Conservation (phyloP, 495 filamentous ascomycete species). For the Hypoxylon intermedium region DNA sequence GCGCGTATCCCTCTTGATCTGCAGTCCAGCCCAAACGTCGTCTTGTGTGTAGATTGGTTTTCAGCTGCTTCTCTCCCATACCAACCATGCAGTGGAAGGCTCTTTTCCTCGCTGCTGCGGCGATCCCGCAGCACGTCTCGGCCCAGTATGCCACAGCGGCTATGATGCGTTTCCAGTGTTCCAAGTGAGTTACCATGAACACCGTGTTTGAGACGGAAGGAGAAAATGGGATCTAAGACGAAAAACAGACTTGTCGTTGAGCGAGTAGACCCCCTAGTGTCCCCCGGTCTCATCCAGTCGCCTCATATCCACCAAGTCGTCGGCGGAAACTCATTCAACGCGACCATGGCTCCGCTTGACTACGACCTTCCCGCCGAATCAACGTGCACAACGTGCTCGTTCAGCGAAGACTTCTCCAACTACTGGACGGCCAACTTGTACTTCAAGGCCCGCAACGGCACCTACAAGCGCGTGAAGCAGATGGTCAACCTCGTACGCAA, state of each 20-base stretch:
- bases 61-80: conserved; percentile 13
- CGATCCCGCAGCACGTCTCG: conserved; percentile 31
- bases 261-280: conserved; percentile 49
- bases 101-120: conserved; percentile 31
- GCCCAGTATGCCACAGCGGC: conserved; percentile 35
- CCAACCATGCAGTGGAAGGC: conserved; percentile 37
- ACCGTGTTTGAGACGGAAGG: neutral
- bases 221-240: conserved; percentile 5
- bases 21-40: conserved; percentile 14
- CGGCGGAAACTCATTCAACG: conserved; percentile 46
- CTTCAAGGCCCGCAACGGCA: conserved; percentile 50
- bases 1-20: conserved; percentile 9
- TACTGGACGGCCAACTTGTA: conserved; percentile 49
- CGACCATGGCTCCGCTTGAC: conserved; percentile 40
- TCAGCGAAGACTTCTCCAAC: conserved; percentile 50
- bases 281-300: conserved; percentile 43
- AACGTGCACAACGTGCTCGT: conserved; percentile 48
- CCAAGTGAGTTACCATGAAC: conserved; percentile 16
- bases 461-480: conserved; percentile 51
- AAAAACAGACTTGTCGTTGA: conserved; percentile 40
- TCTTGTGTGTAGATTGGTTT: conserved; percentile 27
- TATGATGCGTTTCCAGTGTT: conserved; percentile 38
- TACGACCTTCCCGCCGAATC: conserved; percentile 37
- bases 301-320: conserved; percentile 46
- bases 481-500: conserved; percentile 36